Conservation (phyloP, 139 green algal species). For the Picochlorum sp. region DNA sequence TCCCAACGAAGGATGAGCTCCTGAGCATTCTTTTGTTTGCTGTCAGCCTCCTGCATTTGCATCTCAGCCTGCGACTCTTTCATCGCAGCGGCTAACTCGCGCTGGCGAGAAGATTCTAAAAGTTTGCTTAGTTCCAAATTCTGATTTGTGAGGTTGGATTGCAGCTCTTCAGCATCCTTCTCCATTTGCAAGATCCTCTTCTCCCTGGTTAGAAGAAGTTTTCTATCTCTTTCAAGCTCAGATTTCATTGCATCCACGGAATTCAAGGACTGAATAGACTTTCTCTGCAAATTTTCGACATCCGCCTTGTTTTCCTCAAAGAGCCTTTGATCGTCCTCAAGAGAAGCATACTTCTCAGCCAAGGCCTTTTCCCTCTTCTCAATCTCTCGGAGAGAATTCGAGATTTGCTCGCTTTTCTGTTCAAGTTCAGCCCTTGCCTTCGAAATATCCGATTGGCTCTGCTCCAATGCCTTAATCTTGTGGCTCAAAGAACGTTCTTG, state of each 20-base stretch:
- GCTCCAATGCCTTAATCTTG: constrained; percentile 14
- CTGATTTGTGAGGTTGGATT: constrained; percentile 14
- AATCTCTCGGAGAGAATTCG: no score
- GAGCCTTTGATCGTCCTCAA: no score
- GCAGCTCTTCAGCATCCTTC: constrained; percentile 20
- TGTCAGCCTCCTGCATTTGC: no score
- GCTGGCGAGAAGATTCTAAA: no score
- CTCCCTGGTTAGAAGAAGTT: constrained; percentile 18
- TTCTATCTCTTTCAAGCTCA: constrained; percentile 21
- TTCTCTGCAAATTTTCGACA: constrained; percentile 14
- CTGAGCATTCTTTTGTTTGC: no score
- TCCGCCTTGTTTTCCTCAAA: constrained; percentile 7
- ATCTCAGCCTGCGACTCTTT: no score
- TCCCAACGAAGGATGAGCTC: constrained; percentile 9
- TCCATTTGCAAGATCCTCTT: constrained; percentile 17
- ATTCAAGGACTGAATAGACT: not conserved
- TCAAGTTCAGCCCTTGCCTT: no score
- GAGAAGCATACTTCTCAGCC: no score
- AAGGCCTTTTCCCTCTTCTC: no score
- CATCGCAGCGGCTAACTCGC: no score
- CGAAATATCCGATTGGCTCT: not conserved
- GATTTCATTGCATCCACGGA: not conserved
- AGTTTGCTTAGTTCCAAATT: constrained; percentile 13
- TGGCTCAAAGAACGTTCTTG: constrained; percentile 17
- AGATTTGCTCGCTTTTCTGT: no score